Conservation (phyloP, 441 rosid genomes). For the Syzygium malaccense region DNA sequence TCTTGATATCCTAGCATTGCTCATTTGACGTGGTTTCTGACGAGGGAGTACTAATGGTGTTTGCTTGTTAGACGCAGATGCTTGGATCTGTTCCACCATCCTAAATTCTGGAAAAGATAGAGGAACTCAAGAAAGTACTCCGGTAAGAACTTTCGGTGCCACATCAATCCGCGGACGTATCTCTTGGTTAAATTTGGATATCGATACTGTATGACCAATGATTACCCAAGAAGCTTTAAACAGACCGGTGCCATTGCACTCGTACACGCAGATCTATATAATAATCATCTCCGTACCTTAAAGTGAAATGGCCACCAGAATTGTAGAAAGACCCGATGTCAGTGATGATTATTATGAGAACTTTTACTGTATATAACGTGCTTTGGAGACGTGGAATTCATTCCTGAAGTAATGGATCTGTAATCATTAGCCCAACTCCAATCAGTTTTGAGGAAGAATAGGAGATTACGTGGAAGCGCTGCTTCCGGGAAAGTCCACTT, state of each 20-base stretch:
- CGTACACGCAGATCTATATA: neutral
- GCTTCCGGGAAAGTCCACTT: neutral
- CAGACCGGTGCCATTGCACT: neutral
- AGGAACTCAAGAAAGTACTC: neutral
- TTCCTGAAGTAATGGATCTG: neutral
- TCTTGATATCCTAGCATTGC: neutral
- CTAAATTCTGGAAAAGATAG: neutral
- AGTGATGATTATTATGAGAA: neutral
- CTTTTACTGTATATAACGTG: neutral
- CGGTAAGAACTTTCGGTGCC: neutral
- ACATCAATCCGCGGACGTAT: neutral
- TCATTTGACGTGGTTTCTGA: neutral
- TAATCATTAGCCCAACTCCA: neutral
- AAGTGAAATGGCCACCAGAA: neutral
- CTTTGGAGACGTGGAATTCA: neutral
- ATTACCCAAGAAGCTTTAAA: neutral
- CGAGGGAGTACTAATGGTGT: neutral
- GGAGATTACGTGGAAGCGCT: neutral
- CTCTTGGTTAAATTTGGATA: neutral
- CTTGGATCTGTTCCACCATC: neutral
- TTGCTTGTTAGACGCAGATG: neutral
- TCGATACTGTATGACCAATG: neutral
- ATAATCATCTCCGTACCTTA: neutral
- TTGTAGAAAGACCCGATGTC: neutral
- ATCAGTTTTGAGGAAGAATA: neutral